Evolutionary conservation across 768 basidiomycete genomes (phyloP).

Genomic region (Suillus decipiens): DNA sequence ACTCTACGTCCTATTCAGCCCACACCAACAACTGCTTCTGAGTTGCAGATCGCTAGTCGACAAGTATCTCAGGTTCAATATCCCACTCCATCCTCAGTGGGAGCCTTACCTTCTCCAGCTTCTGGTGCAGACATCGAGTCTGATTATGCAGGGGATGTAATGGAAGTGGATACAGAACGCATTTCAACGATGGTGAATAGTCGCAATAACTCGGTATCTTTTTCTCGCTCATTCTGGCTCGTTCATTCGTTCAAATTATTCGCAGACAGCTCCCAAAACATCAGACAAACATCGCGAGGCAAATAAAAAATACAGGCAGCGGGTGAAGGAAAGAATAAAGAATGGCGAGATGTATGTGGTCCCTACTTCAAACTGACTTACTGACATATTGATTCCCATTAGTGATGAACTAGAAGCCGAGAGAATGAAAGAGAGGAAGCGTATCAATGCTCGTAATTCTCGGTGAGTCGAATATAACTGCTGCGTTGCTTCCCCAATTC

Average conservation of each 20-base stretch:
- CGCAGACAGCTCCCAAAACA: not conserved
- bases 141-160: not conserved
- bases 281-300: conserved; percentile 1
- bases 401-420: conserved; percentile 5
- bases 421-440: conserved; percentile 7
- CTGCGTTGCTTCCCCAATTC: not conserved
- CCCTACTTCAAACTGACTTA: not conserved
- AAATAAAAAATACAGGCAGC: conserved; percentile 4
- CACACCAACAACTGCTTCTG: not conserved
- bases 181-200: not conserved
- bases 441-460: not conserved
- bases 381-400: not conserved
- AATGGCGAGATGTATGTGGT: conserved; percentile 5
- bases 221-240: not conserved
- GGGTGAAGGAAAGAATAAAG: conserved; percentile 5
- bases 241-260: not conserved
- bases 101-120: not conserved
- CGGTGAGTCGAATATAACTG: not conserved
- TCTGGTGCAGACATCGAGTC: not conserved
- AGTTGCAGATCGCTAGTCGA: not conserved
- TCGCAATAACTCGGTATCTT: not conserved
- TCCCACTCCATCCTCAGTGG: not conserved
- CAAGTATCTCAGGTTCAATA: not conserved
- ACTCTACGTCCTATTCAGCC: not conserved
- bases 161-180: not conserved